Evolutionary conservation across 768 basidiomycete species (phyloP), one percentile per base, ranked within the genome.

Genomic region (Lentinula lateritia): DNA sequence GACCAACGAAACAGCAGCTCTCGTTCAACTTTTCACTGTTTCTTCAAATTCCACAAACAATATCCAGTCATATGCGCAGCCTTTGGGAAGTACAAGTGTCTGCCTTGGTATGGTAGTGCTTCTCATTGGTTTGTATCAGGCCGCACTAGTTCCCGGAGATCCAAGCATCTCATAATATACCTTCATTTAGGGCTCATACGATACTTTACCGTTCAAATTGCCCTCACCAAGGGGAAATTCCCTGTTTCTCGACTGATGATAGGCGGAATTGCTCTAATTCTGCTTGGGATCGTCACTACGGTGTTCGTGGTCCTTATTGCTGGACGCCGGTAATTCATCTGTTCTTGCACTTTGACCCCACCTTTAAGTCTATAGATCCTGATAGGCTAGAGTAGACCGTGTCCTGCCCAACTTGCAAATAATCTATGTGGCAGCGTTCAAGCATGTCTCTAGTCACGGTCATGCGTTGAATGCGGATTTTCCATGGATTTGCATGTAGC

Each of bases 1-100:
- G 6, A n/a, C 39, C 15, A 6, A 28, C 20, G 28, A 4, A 35
- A 10, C 41, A 15, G 43, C 39, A 59, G 58, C 58, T 18, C 20
- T 59, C 8, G 58, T 59, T 8, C 58, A 59, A 45, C 48, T 59
- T 10, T 59, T 59, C 58, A 59, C 58, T 35, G 38, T 59, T n/a
- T 59, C 58, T 6, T 35, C 38, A 12, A 59, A 36, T 20, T 34
- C 58, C 13, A 7, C 20, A n/a, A 39, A 13, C 18, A 59, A 50
- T 10, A 42, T 58, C 8, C 56, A 41, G 18, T 43, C 45, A 18
- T 59, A 15, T 36, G 58, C 58, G 12, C 45, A 38, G 45, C 58
- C 58, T 34, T 20, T 59, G n/a, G 58, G 58, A 20, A 48, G 45
- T 50, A 34, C 20, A 5, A 59, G 45, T 18, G 34, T 59, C 15